phyloP scores from a whole-genome alignment of 306 rosid genomes.

The Quercus glauca region DNA sequence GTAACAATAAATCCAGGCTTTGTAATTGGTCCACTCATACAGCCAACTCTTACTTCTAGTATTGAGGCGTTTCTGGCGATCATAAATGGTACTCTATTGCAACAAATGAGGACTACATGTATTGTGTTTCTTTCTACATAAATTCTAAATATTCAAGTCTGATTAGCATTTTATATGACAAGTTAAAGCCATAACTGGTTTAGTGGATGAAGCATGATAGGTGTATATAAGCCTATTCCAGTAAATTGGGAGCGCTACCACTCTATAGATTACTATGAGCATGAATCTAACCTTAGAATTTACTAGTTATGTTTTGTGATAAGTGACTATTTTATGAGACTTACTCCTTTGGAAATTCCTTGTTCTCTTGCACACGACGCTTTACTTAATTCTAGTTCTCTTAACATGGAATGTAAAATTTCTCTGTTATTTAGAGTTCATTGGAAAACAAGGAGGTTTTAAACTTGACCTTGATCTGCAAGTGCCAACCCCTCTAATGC shows the following conservation, averaged over 20 bases:
- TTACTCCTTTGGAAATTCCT: not conserved
- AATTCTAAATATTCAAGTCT: not conserved
- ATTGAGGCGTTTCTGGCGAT: not conserved
- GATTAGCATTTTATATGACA: too few relatives aligned
- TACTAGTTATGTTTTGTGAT: not conserved
- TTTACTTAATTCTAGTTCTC: not conserved
- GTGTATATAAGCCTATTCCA: not conserved
- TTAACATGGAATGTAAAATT: not conserved
- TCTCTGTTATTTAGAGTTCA: not conserved
- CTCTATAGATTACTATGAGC: not conserved
- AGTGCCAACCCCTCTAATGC: not conserved
- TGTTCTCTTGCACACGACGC: not conserved
- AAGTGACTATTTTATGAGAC: not conserved
- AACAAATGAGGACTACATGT: not conserved
- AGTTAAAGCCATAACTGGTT: too few relatives aligned
- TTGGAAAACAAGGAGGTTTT: not conserved
- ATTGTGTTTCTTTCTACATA: not conserved
- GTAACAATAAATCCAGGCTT: slow-evolving; percentile 21
- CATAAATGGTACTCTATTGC: not conserved
- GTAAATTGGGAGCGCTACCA: not conserved
- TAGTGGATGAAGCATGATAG: too few relatives aligned
- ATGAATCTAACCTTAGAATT: not conserved
- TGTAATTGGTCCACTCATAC: slow-evolving; percentile 20
- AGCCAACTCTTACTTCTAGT: slow-evolving; percentile 8
- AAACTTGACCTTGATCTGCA: not conserved